Conservation (phyloP, 176 grass and related monocot genomes). For the sorghum (Sorghum bicolor) region DNA sequence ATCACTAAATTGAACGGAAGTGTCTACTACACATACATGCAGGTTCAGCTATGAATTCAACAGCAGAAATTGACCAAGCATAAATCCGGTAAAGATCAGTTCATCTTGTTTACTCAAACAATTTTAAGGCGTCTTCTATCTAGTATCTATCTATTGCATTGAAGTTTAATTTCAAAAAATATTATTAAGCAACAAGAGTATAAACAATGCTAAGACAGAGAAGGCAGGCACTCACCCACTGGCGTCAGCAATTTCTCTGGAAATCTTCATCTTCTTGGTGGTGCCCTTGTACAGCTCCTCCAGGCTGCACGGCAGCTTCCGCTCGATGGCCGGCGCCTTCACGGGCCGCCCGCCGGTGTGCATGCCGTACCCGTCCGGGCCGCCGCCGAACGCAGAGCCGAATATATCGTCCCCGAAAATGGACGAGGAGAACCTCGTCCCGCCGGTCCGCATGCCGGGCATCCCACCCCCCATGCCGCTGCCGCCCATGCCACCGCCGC, state of each 20-base stretch:
- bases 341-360: slow-evolving; percentile 38
- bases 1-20: not conserved
- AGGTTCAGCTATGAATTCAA: not conserved
- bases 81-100: not conserved
- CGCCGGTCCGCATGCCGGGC: slow-evolving; percentile 46
- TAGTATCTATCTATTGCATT: not conserved
- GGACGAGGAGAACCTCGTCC: slow-evolving; percentile 53
- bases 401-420: slow-evolving; percentile 74
- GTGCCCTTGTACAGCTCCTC: slow-evolving; percentile 94
- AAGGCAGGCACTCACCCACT: slow-evolving; percentile 54
- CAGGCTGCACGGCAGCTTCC: slow-evolving; percentile 67
- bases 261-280: slow-evolving; percentile 98
- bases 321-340: slow-evolving; percentile 73
- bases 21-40: not conserved
- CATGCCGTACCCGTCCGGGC: slow-evolving; percentile 27
- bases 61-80: not conserved
- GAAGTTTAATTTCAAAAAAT: not conserved
- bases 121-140: not conserved
- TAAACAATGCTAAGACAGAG: not conserved
- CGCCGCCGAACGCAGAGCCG: slow-evolving; percentile 41
- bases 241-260: slow-evolving; percentile 73
- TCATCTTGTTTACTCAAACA: too few relatives aligned
- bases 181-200: not conserved
- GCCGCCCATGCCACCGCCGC: slow-evolving; percentile 53
- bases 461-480: slow-evolving; percentile 37